A percentile compares a stretch with the other conserved stretches of the same genome.
Conservation (phyloP, 2,329 filamentous ascomycete genomes). For the Colletotrichum cordylinicola region DNA sequence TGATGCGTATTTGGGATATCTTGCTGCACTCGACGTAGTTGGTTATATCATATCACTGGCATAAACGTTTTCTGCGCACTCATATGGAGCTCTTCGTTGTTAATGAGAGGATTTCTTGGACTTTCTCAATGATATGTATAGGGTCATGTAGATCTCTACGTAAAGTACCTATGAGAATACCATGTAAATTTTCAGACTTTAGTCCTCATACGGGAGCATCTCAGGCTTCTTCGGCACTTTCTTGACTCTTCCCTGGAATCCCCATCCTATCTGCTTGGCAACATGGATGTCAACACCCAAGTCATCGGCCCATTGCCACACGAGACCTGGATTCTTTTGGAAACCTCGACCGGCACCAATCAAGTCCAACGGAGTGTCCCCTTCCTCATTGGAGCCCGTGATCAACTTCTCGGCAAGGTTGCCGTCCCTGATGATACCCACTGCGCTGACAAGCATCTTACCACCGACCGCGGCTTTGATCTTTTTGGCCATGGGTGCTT, state of each 20-base stretch:
- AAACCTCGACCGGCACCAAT: slow-evolving; percentile 58
- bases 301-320: slow-evolving; percentile 62
- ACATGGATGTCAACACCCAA: slow-evolving; percentile 50
- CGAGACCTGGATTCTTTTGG: slow-evolving; percentile 63
- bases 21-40: neutral
- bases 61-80: neutral
- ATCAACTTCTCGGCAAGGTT: slow-evolving; percentile 44
- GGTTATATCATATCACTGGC: neutral
- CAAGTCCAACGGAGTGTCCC: slow-evolving; percentile 44
- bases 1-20: neutral
- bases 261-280: slow-evolving; percentile 62
- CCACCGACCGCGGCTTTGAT: slow-evolving; percentile 76
- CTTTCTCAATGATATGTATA: neutral
- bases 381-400: neutral
- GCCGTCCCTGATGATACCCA: slow-evolving; percentile 54
- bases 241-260: slow-evolving; percentile 47
- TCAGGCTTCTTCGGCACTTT: neutral
- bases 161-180: neutral
- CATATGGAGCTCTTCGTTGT: neutral
- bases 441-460: slow-evolving; percentile 50
- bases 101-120: neutral
- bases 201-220: neutral
- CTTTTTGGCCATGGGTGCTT: slow-evolving; percentile 71
- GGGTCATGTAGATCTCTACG: neutral
- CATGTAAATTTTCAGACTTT: neutral